These are phyloP conservation scores for Amyloporia xantha DNA, from an alignment of 768 basidiomycete genomes.

Conservation along the genomic window DNA sequence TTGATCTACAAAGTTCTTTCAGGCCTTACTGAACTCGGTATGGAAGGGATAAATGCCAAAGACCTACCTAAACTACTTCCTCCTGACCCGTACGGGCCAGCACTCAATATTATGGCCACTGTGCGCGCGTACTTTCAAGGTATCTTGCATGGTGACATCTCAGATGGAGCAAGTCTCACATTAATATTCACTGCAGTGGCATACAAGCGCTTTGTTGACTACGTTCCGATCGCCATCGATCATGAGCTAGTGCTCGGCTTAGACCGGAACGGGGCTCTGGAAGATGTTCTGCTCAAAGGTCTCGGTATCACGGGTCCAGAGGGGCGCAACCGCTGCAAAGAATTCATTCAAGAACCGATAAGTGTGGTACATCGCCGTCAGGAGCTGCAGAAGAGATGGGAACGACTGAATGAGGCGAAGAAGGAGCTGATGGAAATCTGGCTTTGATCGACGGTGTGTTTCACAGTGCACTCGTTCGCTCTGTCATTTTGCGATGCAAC, in stretches of 20 bases:
- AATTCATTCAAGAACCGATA: conserved; percentile 46
- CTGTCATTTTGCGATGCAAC: too few species aligned
- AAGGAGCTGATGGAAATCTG: conserved; percentile 29
- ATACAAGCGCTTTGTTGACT: conserved; percentile 40
- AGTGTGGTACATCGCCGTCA: conserved; percentile 37
- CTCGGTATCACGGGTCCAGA: conserved; percentile 47
- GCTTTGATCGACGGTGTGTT: too few species aligned
- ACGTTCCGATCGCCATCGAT: conserved; percentile 38
- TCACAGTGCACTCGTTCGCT: too few species aligned
- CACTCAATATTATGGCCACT: conserved; percentile 61
- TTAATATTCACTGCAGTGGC: conserved; percentile 24
- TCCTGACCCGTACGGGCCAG: conserved; percentile 45
- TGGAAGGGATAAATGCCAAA: conserved; percentile 30
- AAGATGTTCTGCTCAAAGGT: conserved; percentile 38
- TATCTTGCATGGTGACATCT: conserved; percentile 21
- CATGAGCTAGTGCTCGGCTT: conserved; percentile 49
- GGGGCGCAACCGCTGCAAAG: conserved; percentile 39
- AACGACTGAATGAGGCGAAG: conserved; percentile 42
- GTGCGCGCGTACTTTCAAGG: conserved; percentile 75
- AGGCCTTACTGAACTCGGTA: conserved; percentile 23
- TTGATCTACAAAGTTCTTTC: conserved; percentile 30
- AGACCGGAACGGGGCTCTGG: conserved; percentile 36
- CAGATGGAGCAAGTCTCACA: background rate
- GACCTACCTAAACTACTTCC: conserved; percentile 47
- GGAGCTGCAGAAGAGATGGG: conserved; percentile 44